Evolutionary conservation across 2,329 filamentous ascomycete species (phyloP).

Genomic region (Clarireedia sp.): DNA sequence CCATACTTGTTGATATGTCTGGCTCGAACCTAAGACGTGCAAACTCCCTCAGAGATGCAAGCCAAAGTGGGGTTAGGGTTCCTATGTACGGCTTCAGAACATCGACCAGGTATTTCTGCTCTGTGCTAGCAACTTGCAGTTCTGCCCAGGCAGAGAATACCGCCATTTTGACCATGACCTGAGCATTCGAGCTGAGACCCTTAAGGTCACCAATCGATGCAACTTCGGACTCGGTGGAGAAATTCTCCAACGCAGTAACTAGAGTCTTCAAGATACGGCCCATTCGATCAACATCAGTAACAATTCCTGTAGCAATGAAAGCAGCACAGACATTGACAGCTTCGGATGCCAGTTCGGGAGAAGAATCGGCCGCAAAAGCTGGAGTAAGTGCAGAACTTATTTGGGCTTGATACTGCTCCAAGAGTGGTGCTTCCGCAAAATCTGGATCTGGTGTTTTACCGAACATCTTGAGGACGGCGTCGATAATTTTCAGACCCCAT

Average conservation of each 20-base stretch:
- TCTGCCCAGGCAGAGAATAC: conserved; percentile 97
- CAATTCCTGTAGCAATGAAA: conserved; percentile 94
- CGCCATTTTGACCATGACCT: conserved; percentile 97
- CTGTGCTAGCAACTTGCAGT: conserved; percentile 86
- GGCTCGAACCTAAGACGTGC: conserved; percentile 90
- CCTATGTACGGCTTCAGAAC: conserved; percentile 87
- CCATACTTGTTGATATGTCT: conserved; percentile 86
- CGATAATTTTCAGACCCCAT: conserved; percentile 88
- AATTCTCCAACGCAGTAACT: conserved; percentile 84
- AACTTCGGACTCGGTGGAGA: conserved; percentile 71
- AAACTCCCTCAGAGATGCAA: conserved; percentile 88
- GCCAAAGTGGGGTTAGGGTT: conserved; percentile 84
- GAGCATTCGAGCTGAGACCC: conserved; percentile 87
- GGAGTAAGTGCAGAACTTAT: conserved; percentile 95
- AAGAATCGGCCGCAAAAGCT: conserved; percentile 91
- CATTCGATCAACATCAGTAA: conserved; percentile 98
- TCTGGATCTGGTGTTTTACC: conserved; percentile 92
- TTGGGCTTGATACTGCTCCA: conserved; percentile 97
- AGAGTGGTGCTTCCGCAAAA: conserved; percentile 90
- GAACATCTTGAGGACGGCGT: conserved; percentile 90
- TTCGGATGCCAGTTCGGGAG: conserved; percentile 88
- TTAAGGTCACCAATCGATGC: conserved; percentile 88
- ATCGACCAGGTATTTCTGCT: conserved; percentile 81
- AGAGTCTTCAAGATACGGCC: conserved; percentile 92
- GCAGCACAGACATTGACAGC: conserved; percentile 97